Evolutionary conservation across 192 early-diverging fungal genomes (phyloP), one percentile per base, ranked within the genome.

Genomic region (Spizellomyces punctatus): DNA sequence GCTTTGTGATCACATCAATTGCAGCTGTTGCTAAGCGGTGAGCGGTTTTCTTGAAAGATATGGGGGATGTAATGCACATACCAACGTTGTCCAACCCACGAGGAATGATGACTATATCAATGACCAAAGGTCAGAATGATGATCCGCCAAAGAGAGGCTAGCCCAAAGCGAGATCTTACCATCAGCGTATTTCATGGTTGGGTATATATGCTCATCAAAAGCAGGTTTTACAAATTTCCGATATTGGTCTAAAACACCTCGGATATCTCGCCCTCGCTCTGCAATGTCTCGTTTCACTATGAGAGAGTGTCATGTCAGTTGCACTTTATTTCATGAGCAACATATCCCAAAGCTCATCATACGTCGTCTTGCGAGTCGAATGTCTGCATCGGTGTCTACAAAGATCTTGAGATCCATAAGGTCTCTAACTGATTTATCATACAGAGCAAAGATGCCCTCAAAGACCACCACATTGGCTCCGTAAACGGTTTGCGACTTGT

Each of bases 401-500:
- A 96, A 96, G 0, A 96, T 81, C 88, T 91, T 86, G 71, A 83
- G 44, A 55, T 77, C 90, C 93, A 95, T 91, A 76, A 95, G 78
- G 43, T 90, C 84, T 12, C 91, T 81, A 22, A 98, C 88, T 45
- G 77, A 82, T 42, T 89, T 85, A 72, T 96, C 93, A 74, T 95
- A 94, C 43, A 98, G 79, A 8, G 95, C 96, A 88, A 98, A 97
- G 67, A 98, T 98, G 55, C 96, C 96, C 75, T 98, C 96, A 79
- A 98, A 97, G 54, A 97, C 94, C 52, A 98, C 85, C 6, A 98
- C 91, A 64, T 95, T 96, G 17, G 95, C 96, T 59, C 95, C 95
- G 77, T 98, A 97, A 9, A 96, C 78, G 5, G 88, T 80, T 66
- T 85, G 89, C 8, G 83, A 79, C 75, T 89, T 86, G 64, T 90